Percentiles rank a stretch among this genome's conserved stretches.
Evolutionary conservation across 345 rosid species (phyloP).

Genomic region (Eucalyptus tenuipes): DNA sequence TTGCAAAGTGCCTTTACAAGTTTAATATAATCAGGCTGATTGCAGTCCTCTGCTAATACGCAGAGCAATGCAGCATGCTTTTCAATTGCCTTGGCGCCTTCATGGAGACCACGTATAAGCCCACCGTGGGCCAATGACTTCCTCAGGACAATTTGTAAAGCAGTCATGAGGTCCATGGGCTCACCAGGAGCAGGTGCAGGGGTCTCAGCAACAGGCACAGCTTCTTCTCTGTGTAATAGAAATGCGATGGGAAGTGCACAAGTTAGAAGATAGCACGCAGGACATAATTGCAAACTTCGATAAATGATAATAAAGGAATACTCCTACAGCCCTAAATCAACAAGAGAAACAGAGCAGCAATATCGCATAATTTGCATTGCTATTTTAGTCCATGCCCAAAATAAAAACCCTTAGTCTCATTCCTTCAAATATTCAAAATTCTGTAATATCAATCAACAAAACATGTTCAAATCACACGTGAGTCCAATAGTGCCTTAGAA

Average conservation of each 20-base stretch:
- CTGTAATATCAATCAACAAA: background rate
- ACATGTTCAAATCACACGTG: background rate
- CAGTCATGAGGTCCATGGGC: slow-evolving; percentile 69
- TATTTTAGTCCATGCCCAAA: background rate
- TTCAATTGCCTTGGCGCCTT: slow-evolving; percentile 70
- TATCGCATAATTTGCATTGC: background rate
- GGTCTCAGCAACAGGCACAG: slow-evolving; percentile 29
- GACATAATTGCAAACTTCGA: background rate
- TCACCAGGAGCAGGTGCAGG: slow-evolving; percentile 38
- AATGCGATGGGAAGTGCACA: too few species aligned
- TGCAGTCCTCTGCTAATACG: slow-evolving; percentile 78
- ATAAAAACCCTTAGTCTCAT: background rate
- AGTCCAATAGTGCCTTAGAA: background rate
- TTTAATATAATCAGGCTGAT: slow-evolving; percentile 79
- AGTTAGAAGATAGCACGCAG: background rate
- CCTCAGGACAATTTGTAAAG: slow-evolving; percentile 64
- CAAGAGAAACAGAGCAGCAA: background rate
- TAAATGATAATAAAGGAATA: background rate
- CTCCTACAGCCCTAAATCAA: background rate
- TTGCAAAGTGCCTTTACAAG: slow-evolving; percentile 73
- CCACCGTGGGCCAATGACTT: slow-evolving; percentile 78
- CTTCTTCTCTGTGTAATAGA: slow-evolving; percentile 50
- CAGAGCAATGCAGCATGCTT: slow-evolving; percentile 65
- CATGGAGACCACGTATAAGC: slow-evolving; percentile 65
- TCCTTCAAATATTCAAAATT: background rate